Percentiles rank a stretch among this genome's conserved stretches.
phyloP scores from a whole-genome alignment of 192 early-diverging fungal genomes.

The Backusella sp. region DNA sequence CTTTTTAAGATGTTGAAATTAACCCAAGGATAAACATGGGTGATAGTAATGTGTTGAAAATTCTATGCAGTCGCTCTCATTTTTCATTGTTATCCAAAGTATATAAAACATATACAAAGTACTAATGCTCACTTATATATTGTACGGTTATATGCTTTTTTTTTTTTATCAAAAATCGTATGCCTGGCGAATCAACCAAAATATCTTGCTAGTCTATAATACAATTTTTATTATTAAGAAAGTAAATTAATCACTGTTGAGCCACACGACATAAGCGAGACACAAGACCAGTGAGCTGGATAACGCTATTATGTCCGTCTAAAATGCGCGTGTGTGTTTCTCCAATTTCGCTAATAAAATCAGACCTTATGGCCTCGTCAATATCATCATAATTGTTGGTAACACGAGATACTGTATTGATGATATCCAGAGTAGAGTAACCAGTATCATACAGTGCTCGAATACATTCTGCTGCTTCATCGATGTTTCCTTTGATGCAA shows the following conservation, averaged over 20 bases:
- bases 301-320: constrained; percentile 78
- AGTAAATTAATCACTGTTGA: neutral
- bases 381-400: constrained; percentile 74
- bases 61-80: too few species aligned
- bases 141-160: too few species aligned
- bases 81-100: too few species aligned
- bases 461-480: constrained; percentile 68
- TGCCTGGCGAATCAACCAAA: neutral
- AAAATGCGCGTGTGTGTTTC: constrained; percentile 88
- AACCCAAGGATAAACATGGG: too few species aligned
- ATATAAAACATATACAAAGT: too few species aligned
- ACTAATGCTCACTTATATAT: too few species aligned
- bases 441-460: constrained; percentile 78
- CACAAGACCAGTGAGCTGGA: constrained; percentile 87
- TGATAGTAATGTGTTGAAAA: too few species aligned
- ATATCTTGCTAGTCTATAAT: neutral
- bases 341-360: constrained; percentile 92
- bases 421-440: constrained; percentile 87
- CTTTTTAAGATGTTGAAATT: too few species aligned
- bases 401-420: constrained; percentile 90
- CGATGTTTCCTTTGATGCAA: constrained; percentile 68
- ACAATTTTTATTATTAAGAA: neutral
- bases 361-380: constrained; percentile 80
- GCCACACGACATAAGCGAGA: constrained; percentile 59
- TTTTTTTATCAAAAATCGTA: too few species aligned